Conservation (phyloP, 345 rosid species). For the Hibiscus tridactylites region DNA sequence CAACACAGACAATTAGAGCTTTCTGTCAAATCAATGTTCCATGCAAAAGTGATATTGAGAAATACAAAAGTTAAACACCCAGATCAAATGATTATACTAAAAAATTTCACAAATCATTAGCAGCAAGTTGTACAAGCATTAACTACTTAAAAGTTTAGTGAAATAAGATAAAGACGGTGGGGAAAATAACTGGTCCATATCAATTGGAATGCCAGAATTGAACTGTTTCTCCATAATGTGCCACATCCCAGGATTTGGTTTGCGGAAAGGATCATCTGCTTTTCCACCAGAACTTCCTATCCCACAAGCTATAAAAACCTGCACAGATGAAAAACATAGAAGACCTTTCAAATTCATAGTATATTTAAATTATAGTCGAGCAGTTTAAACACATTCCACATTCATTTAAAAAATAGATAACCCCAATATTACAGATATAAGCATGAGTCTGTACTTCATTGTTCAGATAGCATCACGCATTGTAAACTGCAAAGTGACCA, state of each 20-base stretch:
- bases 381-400: neutral
- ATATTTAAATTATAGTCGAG: neutral
- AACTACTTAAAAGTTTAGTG: neutral
- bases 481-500: neutral
- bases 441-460: neutral
- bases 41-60: neutral
- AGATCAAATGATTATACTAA: too few relatives aligned
- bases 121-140: neutral
- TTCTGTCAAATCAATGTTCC: neutral
- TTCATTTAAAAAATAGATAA: neutral
- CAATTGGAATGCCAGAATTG: conserved; percentile 49
- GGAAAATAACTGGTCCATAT: conserved; percentile 34
- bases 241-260: conserved; percentile 95
- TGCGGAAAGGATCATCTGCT: conserved; percentile 53
- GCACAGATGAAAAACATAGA: conserved; percentile 14
- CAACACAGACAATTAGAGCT: conserved; percentile 1
- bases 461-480: neutral
- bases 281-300: conserved; percentile 20
- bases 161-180: conserved; percentile 13
- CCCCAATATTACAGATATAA: neutral
- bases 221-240: conserved; percentile 69
- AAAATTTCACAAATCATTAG: neutral
- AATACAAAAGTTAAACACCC: neutral
- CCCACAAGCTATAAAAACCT: conserved; percentile 93
- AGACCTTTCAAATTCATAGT: neutral